Evolutionary conservation across 495 filamentous ascomycete species (phyloP), one percentile per base, ranked within the genome.

Genomic region (Penicillium riverlandense): DNA sequence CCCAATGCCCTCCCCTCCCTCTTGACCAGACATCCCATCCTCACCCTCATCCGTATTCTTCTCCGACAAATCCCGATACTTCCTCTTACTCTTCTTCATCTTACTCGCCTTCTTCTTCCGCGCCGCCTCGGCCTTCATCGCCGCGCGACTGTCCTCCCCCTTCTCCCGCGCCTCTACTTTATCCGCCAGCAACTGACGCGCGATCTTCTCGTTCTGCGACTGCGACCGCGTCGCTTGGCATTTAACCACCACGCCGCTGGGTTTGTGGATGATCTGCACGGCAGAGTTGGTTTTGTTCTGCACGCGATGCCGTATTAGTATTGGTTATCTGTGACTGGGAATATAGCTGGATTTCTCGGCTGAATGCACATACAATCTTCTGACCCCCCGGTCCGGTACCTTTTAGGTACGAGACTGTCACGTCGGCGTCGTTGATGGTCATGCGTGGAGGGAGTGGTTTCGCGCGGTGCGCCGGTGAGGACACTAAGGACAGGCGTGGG

Each of bases 281-380:
- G 92, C 92, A 8, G 88, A 96, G 50, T 81, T 83, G 15, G 92
- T 97, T 83, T 98, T 98, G 70, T 98, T 98, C 86, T 90, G 42
- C 31, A 14, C n/a, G 8, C 37, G 15, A 16, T 15, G 22, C 22
- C 22, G n/a, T 7, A 35, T 37, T 14, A 44, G 29, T 38, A 40
- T 32, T 48, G 43, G 3, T 9, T 4, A 9, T 9, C 29, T 16
- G 15, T 12, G 47, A 16, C 10, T 29, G 39, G 36, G 44, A 22
- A 22, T 22, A 22, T 22, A 22, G 22, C 6, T 3, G 22, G 22
- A 22, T 22, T 3, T 6, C 22, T 22, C 22, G 22, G 4, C 0
- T 22, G 22, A 40, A 34, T 45, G 38, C 28, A 42, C 61, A 10
- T 53, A 76, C 59, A 65, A 96, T 97, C 63, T 97, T 97, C 63